A percentile compares a stretch with the other conserved stretches of the same genome.
Evolutionary conservation across 1,139 yeast genomes (phyloP).

Genomic region (Schwanniomyces etchellsii): DNA sequence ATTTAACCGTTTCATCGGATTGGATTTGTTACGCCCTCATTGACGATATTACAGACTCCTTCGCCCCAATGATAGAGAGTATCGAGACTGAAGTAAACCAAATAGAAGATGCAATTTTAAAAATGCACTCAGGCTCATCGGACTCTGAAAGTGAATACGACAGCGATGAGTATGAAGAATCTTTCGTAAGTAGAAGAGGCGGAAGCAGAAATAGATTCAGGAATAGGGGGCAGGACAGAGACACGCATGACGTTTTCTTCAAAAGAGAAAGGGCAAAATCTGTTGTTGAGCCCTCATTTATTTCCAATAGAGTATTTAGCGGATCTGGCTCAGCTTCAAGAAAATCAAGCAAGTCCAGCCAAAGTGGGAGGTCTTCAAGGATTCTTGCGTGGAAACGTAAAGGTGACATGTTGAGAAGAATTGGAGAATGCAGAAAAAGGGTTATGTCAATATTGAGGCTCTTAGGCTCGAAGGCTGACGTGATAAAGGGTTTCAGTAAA

Average conservation of each 20-base stretch:
- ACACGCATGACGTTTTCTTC: conserved; percentile 23
- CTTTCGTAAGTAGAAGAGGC: conserved; percentile 9
- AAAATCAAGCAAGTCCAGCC: conserved; percentile 11
- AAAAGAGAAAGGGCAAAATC: conserved; percentile 36
- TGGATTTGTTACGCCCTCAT: conserved; percentile 97
- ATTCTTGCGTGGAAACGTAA: conserved; percentile 80
- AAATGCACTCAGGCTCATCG: conserved; percentile 70
- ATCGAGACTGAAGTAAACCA: conserved; percentile 89
- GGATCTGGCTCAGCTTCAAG: conserved; percentile 12
- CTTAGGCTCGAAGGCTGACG: conserved; percentile 91
- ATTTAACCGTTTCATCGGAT: conserved; percentile 84
- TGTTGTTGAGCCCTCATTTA: conserved; percentile 22
- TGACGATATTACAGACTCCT: conserved; percentile 95
- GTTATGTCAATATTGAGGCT: conserved; percentile 87
- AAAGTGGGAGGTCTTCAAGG: conserved; percentile 41
- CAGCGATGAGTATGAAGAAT: conserved; percentile 26
- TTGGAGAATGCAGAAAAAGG: conserved; percentile 91
- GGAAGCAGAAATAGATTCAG: conserved; percentile 3
- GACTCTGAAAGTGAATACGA: conserved; percentile 37
- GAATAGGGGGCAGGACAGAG: conserved; percentile 1
- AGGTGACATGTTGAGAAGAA: conserved; percentile 90
- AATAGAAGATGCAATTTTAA: conserved; percentile 84
- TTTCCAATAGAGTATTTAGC: not conserved
- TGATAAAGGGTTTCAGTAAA: conserved; percentile 88
- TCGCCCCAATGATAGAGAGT: conserved; percentile 92